These are phyloP conservation scores for Davidsoniella neocaledoniae DNA, from an alignment of 2,329 filamentous ascomycete genomes.

Conservation along the genomic window DNA sequence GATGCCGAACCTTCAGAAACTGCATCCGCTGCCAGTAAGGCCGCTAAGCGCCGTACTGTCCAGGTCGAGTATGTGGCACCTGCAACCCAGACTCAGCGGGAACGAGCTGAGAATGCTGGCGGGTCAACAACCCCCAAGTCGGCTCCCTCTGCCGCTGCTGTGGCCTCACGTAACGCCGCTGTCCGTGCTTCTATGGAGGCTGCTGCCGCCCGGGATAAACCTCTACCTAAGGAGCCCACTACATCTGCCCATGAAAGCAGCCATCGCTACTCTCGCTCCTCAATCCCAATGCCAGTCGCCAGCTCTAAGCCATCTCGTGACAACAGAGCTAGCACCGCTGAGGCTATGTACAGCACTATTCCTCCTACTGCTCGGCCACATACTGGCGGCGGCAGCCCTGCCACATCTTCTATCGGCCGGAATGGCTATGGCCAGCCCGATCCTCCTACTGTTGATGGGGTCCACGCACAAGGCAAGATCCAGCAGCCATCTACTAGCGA, in stretches of 20 bases:
- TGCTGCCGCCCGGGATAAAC: conserved; percentile 30
- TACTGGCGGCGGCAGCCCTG: conserved; percentile 58
- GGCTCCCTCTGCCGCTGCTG: conserved; percentile 33
- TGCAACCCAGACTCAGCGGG: conserved; percentile 67
- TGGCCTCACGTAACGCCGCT: conserved; percentile 23
- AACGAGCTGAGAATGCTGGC: conserved; percentile 22
- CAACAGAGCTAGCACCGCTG: conserved; percentile 24
- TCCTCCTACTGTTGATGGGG: conserved; percentile 71
- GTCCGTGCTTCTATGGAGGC: conserved; percentile 35
- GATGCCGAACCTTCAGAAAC: conserved; percentile 43
- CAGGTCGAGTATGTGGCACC: conserved; percentile 97
- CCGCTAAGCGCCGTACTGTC: conserved; percentile 83
- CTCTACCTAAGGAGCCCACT: conserved; percentile 38
- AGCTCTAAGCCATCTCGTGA: conserved; percentile 22
- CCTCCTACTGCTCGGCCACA: conserved; percentile 37
- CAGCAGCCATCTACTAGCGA: conserved; percentile 49
- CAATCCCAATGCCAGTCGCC: background rate
- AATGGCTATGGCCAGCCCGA: conserved; percentile 68
- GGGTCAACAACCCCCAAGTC: conserved; percentile 18
- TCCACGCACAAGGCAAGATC: conserved; percentile 77
- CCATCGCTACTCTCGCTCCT: conserved; percentile 14
- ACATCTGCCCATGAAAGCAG: conserved; percentile 15
- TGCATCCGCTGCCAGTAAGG: conserved; percentile 41
- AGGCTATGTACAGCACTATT: conserved; percentile 27
- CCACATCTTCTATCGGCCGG: conserved; percentile 41